phyloP scores from a whole-genome alignment of 192 early-diverging fungal species.

The Umbelopsis ramanniana region DNA sequence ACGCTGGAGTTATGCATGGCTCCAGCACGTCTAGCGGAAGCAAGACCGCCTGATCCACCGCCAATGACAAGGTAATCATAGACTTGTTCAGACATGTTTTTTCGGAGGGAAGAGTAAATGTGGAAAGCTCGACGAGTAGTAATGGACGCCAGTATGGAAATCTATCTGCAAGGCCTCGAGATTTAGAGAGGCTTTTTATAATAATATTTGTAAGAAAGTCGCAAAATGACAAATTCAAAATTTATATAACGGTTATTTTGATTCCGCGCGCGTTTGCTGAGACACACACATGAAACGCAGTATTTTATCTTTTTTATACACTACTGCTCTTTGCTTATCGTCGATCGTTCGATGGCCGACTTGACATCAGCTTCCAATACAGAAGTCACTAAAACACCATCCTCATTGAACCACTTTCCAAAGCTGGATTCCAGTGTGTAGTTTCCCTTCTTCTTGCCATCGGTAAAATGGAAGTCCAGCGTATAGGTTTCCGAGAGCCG shows the following conservation, averaged over 20 bases:
- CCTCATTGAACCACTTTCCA: conserved; percentile 68
- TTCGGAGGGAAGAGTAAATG: conserved; percentile 22
- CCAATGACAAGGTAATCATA: conserved; percentile 98
- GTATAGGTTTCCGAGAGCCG: background rate
- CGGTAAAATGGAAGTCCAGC: background rate
- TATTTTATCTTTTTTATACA: background rate
- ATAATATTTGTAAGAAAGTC: background rate
- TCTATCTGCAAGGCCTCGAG: background rate
- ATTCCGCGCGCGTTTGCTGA: background rate
- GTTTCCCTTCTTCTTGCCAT: conserved; percentile 47
- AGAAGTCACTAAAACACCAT: conserved; percentile 61
- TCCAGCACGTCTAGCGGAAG: conserved; percentile 86
- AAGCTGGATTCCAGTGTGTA: conserved; percentile 60
- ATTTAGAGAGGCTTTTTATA: background rate
- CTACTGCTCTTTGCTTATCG: background rate
- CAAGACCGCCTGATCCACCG: conserved; percentile 91
- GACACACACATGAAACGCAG: no score
- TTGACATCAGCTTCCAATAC: conserved; percentile 58
- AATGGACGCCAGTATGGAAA: conserved; percentile 17
- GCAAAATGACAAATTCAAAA: background rate
- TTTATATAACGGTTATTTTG: background rate
- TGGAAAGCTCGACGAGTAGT: conserved; percentile 27
- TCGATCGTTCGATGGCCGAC: background rate
- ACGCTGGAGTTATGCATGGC: conserved; percentile 91
- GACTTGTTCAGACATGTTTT: conserved; percentile 33